Evolutionary conservation across 768 basidiomycete genomes (phyloP).

Genomic region (Phanerochaete carnosa): DNA sequence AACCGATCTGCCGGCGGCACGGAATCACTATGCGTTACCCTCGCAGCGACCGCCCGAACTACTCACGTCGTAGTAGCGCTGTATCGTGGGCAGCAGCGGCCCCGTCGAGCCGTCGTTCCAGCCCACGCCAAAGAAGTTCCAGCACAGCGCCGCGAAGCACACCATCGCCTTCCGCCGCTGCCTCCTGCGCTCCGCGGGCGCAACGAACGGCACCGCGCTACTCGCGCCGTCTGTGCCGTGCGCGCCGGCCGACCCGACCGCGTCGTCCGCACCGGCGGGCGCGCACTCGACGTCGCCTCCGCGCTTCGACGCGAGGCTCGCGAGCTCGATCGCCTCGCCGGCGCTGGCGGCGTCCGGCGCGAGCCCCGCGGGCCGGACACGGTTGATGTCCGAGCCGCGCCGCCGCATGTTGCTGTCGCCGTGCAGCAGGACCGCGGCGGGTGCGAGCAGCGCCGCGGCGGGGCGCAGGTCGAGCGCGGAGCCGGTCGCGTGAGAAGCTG

Average conservation of each 20-base stretch:
- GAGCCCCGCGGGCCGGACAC: slow-evolving; percentile 2
- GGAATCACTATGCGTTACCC: neutral
- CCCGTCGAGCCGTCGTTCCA: slow-evolving; percentile 80
- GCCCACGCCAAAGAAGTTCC: slow-evolving; percentile 58
- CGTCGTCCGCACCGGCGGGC: neutral
- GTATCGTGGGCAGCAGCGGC: slow-evolving; percentile 71
- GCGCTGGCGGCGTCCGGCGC: slow-evolving; percentile 6
- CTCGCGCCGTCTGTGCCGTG: slow-evolving; percentile 1
- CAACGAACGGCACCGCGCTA: slow-evolving; percentile 14
- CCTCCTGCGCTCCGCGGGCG: slow-evolving; percentile 17
- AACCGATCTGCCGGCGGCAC: slow-evolving; percentile 36
- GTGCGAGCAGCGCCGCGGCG: neutral
- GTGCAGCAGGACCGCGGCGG: slow-evolving; percentile 1
- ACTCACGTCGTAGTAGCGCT: slow-evolving; percentile 46
- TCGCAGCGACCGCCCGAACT: neutral
- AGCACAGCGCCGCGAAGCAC: slow-evolving; percentile 56
- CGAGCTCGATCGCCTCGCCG: slow-evolving; percentile 21
- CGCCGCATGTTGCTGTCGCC: slow-evolving; percentile 8
- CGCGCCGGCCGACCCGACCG: neutral
- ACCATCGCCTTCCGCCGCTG: slow-evolving; percentile 22
- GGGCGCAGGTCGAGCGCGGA: slow-evolving; percentile 2
- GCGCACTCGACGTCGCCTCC: neutral
- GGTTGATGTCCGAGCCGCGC: slow-evolving; percentile 8
- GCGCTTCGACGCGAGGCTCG: slow-evolving; percentile 3
- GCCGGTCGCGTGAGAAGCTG: neutral